A percentile compares a stretch with the other conserved stretches of the same genome.
These are phyloP conservation scores for Schizonepeta tenuifolia DNA, from an alignment of 257 asterid genomes.

Conservation along the genomic window DNA sequence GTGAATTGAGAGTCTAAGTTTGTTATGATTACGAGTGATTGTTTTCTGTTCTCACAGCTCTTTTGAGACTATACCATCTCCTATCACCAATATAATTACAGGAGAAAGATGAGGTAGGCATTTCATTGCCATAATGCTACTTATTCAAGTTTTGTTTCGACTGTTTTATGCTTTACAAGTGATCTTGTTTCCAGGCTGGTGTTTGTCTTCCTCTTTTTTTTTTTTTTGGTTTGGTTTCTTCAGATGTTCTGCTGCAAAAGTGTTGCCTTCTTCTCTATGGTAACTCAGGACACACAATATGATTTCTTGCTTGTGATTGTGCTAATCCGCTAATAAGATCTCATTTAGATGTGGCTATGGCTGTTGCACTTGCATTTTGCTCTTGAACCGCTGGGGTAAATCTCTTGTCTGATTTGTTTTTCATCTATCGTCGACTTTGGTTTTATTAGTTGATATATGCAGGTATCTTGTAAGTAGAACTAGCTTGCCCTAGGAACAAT, in stretches of 20 bases:
- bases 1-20: constrained; percentile 61
- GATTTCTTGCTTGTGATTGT: constrained; percentile 47
- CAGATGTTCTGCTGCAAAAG: constrained; percentile 40
- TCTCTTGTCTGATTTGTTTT: constrained; percentile 43
- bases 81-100: constrained; percentile 74
- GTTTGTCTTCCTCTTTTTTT: constrained; percentile 1
- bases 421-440: constrained; percentile 13
- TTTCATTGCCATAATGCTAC: constrained; percentile 41
- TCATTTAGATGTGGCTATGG: constrained; percentile 37
- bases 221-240: constrained; percentile 36
- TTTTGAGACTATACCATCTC: constrained; percentile 69
- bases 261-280: constrained; percentile 37
- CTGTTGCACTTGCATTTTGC: constrained; percentile 43
- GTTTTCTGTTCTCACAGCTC: constrained; percentile 93
- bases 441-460: constrained; percentile 32
- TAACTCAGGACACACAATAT: constrained; percentile 39
- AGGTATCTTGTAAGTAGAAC: constrained; percentile 22
- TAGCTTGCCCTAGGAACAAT: constrained; percentile 5
- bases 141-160: constrained; percentile 31
- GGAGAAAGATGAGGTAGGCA: constrained; percentile 90
- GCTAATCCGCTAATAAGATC: constrained; percentile 40
- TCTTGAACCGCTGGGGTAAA: constrained; percentile 45
- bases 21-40: constrained; percentile 65
- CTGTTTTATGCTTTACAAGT: constrained; percentile 31
- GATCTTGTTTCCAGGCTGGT: constrained; percentile 32